phyloP scores from a whole-genome alignment of 2,329 filamentous ascomycete genomes.

The Aspergillus unguis region DNA sequence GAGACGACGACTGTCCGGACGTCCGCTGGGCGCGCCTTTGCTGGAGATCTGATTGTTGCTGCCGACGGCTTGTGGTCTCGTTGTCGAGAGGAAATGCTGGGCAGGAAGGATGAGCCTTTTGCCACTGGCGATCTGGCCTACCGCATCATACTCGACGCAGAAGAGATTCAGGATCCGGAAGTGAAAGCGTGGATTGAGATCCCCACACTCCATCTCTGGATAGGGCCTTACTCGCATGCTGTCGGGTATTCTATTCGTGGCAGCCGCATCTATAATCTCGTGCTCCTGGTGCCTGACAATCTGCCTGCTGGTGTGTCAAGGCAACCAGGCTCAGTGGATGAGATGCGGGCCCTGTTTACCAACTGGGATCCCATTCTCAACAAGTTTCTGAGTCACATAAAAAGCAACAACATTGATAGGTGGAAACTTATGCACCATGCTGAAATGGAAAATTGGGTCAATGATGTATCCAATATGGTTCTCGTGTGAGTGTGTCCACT shows the following conservation, averaged over 20 bases:
- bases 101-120: conserved; percentile 23
- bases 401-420: conserved; percentile 19
- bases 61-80: conserved; percentile 24
- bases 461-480: conserved; percentile 54
- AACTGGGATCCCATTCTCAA: conserved; percentile 32
- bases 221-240: conserved; percentile 33
- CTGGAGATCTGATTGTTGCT: conserved; percentile 15
- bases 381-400: too few species aligned
- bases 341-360: conserved; percentile 35
- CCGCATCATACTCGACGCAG: conserved; percentile 30
- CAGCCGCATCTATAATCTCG: conserved; percentile 27
- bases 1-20: not conserved
- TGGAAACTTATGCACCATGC: conserved; percentile 13
- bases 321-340: conserved; percentile 31
- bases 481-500: conserved; percentile 54
- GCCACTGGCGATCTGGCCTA: conserved; percentile 38
- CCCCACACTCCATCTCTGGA: conserved; percentile 19
- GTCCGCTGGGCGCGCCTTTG: too few species aligned
- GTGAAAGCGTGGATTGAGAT: conserved; percentile 28
- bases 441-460: conserved; percentile 46
- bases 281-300: conserved; percentile 28
- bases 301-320: conserved; percentile 24
- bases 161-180: conserved; percentile 27
- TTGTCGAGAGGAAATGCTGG: conserved; percentile 23
- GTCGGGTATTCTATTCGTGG: not conserved